Conservation (phyloP, 331 rosid species). For the Quercus phellos region DNA sequence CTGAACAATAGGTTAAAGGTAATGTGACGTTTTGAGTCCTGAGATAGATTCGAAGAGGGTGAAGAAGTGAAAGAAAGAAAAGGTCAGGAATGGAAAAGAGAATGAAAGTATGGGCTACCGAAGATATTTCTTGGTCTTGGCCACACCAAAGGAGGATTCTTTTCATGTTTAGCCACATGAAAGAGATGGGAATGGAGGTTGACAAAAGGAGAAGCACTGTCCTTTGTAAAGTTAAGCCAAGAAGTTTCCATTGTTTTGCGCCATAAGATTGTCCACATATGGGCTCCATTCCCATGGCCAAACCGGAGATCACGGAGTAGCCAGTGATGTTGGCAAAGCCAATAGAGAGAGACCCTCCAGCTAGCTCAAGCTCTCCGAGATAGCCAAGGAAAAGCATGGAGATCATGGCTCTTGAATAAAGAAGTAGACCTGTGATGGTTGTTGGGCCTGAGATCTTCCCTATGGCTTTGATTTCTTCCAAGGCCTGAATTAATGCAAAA, state of each 20-base stretch:
- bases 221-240: constrained; percentile 76
- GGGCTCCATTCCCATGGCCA: constrained; percentile 99
- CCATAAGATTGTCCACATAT: constrained; percentile 95
- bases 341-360: constrained; percentile 89
- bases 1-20: constrained; percentile 76
- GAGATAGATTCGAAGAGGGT: constrained; percentile 77
- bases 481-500: constrained; percentile 53
- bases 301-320: constrained; percentile 89
- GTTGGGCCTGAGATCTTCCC: constrained; percentile 88
- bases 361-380: constrained; percentile 85
- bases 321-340: constrained; percentile 98
- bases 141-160: constrained; percentile 71
- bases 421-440: constrained; percentile 61
- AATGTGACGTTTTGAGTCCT: constrained; percentile 75
- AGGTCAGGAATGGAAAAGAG: constrained; percentile 82
- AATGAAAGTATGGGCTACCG: constrained; percentile 73
- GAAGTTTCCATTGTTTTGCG: constrained; percentile 70
- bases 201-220: constrained; percentile 76
- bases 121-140: constrained; percentile 68
- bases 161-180: constrained; percentile 78
- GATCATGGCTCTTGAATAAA: constrained; percentile 89
- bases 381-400: constrained; percentile 92
- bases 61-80: constrained; percentile 77
- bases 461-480: constrained; percentile 71
- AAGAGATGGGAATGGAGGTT: constrained; percentile 67